Conservation (phyloP, 345 rosid genomes). For the Eucalyptus globulus region DNA sequence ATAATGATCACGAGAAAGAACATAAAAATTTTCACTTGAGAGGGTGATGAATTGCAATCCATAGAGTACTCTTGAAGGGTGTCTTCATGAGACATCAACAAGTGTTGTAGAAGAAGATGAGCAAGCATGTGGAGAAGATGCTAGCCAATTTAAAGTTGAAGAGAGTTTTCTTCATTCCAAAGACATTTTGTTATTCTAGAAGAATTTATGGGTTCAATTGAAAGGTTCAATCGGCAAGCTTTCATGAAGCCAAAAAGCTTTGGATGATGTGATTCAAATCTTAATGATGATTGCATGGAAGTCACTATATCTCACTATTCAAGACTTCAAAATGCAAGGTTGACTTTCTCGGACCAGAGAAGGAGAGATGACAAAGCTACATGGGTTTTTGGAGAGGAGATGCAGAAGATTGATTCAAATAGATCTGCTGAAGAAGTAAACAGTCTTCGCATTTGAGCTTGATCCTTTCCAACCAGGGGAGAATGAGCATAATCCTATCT, state of each 20-base stretch:
- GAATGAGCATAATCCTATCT: neutral
- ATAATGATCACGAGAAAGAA: neutral
- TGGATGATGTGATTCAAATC: neutral
- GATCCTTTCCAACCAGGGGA: neutral
- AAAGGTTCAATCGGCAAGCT: neutral
- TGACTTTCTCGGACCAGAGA: neutral
- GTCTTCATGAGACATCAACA: neutral
- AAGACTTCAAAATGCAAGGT: neutral
- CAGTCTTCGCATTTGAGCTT: neutral
- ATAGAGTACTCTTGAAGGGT: neutral
- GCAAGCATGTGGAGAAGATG: neutral
- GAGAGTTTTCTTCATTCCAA: neutral
- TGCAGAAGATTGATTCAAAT: neutral
- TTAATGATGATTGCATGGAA: neutral
- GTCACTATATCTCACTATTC: neutral
- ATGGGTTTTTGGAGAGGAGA: neutral
- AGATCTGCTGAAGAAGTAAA: neutral
- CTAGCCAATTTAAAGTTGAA: neutral
- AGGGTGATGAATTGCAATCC: neutral
- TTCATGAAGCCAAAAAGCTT: neutral
- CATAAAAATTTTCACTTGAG: neutral
- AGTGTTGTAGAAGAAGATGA: neutral
- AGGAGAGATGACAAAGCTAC: neutral
- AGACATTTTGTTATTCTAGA: neutral
- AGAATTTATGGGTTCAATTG: neutral